Conservation (phyloP, 2,329 filamentous ascomycete genomes). For the Cladorrhinum sp. region DNA sequence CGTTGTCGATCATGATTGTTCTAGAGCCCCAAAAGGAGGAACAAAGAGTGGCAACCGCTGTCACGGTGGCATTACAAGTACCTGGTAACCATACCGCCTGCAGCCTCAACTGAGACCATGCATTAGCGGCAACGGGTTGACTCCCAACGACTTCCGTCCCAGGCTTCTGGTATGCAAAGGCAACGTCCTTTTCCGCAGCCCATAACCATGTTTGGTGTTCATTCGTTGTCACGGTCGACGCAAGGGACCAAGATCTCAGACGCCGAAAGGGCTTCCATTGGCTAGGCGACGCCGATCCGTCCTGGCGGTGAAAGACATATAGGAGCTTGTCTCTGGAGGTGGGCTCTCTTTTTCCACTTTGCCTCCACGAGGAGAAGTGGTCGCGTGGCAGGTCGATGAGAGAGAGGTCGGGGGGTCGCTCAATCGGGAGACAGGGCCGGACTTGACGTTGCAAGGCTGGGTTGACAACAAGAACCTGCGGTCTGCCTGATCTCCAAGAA, state of each 20-base stretch:
- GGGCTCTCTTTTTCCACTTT: not conserved
- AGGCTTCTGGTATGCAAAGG: not conserved
- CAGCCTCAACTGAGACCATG: not conserved
- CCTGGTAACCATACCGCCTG: not conserved
- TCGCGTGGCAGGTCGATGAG: not conserved
- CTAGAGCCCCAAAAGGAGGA: not conserved
- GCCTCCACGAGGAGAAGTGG: not conserved
- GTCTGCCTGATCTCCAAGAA: not conserved
- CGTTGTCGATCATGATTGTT: not conserved
- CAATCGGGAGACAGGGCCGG: not conserved
- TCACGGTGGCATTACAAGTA: constrained; percentile 4
- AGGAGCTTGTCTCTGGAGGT: not conserved
- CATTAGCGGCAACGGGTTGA: not conserved
- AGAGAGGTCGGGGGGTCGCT: not conserved
- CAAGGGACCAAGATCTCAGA: not conserved
- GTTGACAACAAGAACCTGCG: not conserved
- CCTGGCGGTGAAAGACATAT: not conserved
- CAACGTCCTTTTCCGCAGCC: not conserved
- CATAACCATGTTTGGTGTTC: not conserved
- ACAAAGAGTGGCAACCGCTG: not conserved
- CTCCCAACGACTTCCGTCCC: too few species aligned
- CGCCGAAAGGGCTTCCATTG: not conserved
- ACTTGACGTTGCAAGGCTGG: not conserved
- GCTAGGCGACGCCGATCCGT: not conserved
- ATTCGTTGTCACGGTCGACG: not conserved